A percentile compares a stretch with the other conserved stretches of the same genome.
Evolutionary conservation across 352 stramenopile species (phyloP).

Genomic region (Pythium insidiosum): DNA sequence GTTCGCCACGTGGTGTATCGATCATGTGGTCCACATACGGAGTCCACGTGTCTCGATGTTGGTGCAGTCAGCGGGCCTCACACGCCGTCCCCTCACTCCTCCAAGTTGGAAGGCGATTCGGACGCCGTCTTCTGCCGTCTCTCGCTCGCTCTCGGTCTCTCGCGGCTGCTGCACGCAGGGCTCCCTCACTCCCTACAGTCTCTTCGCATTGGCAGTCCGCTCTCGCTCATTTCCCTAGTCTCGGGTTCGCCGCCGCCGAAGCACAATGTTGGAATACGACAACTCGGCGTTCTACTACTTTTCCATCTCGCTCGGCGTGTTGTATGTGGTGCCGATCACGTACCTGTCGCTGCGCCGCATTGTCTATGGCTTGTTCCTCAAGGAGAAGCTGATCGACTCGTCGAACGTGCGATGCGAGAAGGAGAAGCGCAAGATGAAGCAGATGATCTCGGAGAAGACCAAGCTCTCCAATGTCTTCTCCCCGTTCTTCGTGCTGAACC

Average conservation of each 20-base stretch:
- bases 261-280: slow-evolving; percentile 99
- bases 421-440: slow-evolving; percentile 80
- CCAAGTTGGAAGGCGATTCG: too few relatives aligned
- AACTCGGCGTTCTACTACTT: slow-evolving; percentile 99
- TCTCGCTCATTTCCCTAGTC: too few relatives aligned
- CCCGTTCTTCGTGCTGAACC: slow-evolving; percentile 60
- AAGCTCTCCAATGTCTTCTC: slow-evolving; percentile 82
- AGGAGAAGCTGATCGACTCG: slow-evolving; percentile 83
- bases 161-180: too few relatives aligned
- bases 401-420: slow-evolving; percentile 76
- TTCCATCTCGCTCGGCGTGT: slow-evolving; percentile 92
- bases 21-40: too few relatives aligned
- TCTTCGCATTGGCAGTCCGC: too few relatives aligned
- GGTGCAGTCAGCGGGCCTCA: background rate
- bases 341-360: slow-evolving; percentile 83
- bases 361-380: slow-evolving; percentile 85
- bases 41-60: slow-evolving; percentile 22
- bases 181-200: too few relatives aligned
- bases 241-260: too few relatives aligned
- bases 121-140: too few relatives aligned
- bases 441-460: slow-evolving; percentile 80
- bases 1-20: too few relatives aligned
- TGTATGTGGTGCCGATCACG: slow-evolving; percentile 96
- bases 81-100: too few relatives aligned
- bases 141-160: too few relatives aligned